Conservation (phyloP, 306 rosid genomes). For the Boehmeria nivea region DNA sequence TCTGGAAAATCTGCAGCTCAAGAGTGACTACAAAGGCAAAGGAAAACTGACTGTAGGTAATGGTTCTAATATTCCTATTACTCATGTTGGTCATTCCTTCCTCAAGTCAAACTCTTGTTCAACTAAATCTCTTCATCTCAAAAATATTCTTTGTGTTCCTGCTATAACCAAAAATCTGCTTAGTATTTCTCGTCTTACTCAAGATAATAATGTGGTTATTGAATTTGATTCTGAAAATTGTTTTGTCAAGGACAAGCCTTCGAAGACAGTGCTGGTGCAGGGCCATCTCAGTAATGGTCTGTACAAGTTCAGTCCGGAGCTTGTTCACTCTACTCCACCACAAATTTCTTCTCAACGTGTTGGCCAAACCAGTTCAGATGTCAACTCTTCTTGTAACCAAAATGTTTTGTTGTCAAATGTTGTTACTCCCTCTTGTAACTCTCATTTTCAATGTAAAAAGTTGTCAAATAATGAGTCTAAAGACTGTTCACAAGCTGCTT, state of each 20-base stretch:
- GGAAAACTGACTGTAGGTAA: not conserved
- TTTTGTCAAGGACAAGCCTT: not conserved
- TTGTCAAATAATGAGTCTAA: too few species aligned
- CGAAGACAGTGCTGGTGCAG: not conserved
- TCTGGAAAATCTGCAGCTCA: not conserved
- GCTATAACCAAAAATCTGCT: not conserved
- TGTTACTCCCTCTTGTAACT: too few species aligned
- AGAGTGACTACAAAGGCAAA: not conserved
- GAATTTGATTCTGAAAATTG: not conserved
- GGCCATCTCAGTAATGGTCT: not conserved
- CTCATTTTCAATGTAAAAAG: too few species aligned
- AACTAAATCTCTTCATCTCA: not conserved
- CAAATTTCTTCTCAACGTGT: too few species aligned
- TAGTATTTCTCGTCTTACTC: not conserved
- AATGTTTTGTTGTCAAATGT: too few species aligned
- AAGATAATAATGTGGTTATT: not conserved
- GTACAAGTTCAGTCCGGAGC: not conserved
- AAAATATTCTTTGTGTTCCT: not conserved
- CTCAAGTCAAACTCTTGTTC: too few species aligned
- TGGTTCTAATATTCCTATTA: not conserved
- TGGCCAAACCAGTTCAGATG: too few species aligned
- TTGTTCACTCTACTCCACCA: too few species aligned
- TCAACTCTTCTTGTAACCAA: too few species aligned
- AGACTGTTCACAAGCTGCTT: too few species aligned
- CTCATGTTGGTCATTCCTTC: not conserved